Conservation (phyloP, 2,329 filamentous ascomycete genomes). For the Phialophora expanda region DNA sequence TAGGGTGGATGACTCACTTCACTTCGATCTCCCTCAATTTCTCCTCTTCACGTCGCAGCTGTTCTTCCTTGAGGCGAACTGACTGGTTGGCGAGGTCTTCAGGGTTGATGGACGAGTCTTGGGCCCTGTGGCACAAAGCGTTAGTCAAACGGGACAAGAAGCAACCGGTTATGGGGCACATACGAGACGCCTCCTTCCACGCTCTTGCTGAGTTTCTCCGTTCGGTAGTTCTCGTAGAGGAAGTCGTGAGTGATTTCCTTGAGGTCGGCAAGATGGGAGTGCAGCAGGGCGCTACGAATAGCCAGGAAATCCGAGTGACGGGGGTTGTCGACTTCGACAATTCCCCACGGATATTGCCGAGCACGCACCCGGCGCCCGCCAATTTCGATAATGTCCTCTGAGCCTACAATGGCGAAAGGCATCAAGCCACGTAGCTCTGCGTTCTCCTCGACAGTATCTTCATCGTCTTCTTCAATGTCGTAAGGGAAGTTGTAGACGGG, state of each 20-base stretch:
- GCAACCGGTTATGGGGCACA: conserved; percentile 52
- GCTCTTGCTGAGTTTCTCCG: conserved; percentile 99
- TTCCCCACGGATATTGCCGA: conserved; percentile 97
- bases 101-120: conserved; percentile 92
- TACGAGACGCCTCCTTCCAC: conserved; percentile 89
- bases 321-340: conserved; percentile 98
- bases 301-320: conserved; percentile 98
- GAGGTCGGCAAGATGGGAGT: conserved; percentile 96
- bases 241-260: conserved; percentile 99
- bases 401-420: conserved; percentile 98
- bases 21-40: conserved; percentile 99
- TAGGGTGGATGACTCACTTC: conserved; percentile 58
- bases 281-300: conserved; percentile 92
- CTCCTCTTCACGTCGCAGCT: conserved; percentile 98
- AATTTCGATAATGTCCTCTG: conserved; percentile 93
- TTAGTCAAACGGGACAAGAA: conserved; percentile 31
- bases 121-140: conserved; percentile 50
- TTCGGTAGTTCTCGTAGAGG: conserved; percentile 99
- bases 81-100: conserved; percentile 97
- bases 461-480: conserved; percentile 98
- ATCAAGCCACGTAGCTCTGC: conserved; percentile 95
- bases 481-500: conserved; percentile 99
- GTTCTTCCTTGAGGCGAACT: conserved; percentile 98
- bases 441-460: conserved; percentile 99
- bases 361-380: conserved; percentile 90